Conservation (phyloP, 2,329 filamentous ascomycete species). For the Cordyceps militaris region DNA sequence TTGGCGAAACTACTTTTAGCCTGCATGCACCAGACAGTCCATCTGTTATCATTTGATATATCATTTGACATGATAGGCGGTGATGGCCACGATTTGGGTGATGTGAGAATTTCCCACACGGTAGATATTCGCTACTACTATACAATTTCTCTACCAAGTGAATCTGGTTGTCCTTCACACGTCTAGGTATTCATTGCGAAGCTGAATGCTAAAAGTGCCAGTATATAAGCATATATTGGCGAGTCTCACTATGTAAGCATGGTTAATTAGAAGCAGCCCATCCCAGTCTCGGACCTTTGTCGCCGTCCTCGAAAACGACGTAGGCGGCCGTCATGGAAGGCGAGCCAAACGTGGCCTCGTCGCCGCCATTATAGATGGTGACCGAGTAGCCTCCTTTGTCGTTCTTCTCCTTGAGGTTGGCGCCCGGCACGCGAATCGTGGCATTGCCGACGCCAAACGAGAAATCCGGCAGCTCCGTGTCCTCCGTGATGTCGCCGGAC, state of each 20-base stretch:
- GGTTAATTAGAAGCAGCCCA: slow-evolving; percentile 3
- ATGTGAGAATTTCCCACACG: no score
- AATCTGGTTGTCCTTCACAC: no score
- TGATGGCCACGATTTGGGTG: background rate
- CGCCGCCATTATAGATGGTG: background rate
- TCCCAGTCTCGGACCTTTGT: background rate
- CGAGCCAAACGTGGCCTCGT: background rate
- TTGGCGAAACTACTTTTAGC: background rate
- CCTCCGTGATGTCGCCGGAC: slow-evolving; percentile 25
- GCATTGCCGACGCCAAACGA: slow-evolving; percentile 49
- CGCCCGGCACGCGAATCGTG: slow-evolving; percentile 48
- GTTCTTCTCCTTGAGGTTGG: slow-evolving; percentile 4
- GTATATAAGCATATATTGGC: background rate
- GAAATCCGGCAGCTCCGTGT: slow-evolving; percentile 37
- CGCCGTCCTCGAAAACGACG: slow-evolving; percentile 9
- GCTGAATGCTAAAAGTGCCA: no score
- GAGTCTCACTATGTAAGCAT: background rate
- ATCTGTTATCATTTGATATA: background rate
- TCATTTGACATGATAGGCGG: background rate
- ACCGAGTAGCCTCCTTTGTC: background rate
- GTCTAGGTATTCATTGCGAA: no score
- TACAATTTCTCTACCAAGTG: no score
- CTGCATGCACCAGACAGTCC: background rate
- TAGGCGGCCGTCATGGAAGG: background rate
- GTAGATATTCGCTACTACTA: no score